Base-by-base conservation (phyloP, 2,329 filamentous ascomycete species). In the Fusarium armeniacum region DNA sequence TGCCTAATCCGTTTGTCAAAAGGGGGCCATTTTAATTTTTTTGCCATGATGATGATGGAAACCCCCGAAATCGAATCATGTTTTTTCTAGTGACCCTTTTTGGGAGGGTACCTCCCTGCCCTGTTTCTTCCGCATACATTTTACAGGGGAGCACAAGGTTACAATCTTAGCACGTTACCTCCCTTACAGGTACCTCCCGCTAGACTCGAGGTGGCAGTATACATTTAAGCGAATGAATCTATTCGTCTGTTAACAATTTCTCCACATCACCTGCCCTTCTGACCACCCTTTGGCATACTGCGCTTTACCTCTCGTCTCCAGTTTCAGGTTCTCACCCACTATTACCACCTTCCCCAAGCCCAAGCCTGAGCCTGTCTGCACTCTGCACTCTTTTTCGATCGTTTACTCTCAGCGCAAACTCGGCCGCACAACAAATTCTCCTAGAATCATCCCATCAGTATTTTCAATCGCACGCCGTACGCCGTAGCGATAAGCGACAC, bases 51-150 rank as follows among this genome's bases (percentile, higher is more conserved):
- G 59, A 62, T 52, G 65, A 71, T 75, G 72, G 71, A 73, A 75
- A 51, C 46, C 66, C 58, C 73, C 73, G 71, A 74, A 74, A 75
- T 75, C 73, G 73, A 75, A 75, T 72, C 64, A 75, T 71, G 56
- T 54, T 51, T 18, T 41, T 32, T 62, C 52, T 58, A 69, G 68
- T 53, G 62, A 54, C 53, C 40, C 35, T 33, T 47, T 70, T 52
- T 62, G 54, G 69, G 67, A 20, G 54, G 64, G 67, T 61, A 63
- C 70, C 51, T 63, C 53, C 46, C 58, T 54, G 70, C 59, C 71
- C 67, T 70, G 69, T 70, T 71, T 75, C 58, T 73, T 62, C 67
- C 73, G 68, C 49, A 58, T 45, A 52, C 68, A 62, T 56, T 57
- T 62, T 61, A 61, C 26, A n/a, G 45, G 55, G 53, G 50, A 36